These are phyloP conservation scores for Silene conica DNA, from an alignment of 148 eudicot species.

Conservation along the genomic window DNA sequence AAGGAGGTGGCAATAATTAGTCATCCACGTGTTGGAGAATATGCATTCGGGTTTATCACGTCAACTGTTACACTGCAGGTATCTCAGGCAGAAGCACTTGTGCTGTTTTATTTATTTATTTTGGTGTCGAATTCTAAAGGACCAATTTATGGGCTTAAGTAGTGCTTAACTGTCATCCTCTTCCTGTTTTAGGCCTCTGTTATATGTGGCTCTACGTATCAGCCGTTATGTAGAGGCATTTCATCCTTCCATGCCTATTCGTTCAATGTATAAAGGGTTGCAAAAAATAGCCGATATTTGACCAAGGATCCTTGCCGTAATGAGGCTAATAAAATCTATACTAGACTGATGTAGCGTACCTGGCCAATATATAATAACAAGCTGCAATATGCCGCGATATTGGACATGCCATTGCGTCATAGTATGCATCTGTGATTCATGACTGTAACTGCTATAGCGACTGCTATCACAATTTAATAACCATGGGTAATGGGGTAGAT, in stretches of 20 bases:
- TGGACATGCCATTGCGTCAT: background rate
- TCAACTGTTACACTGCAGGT: constrained; percentile 76
- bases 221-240: too few relatives aligned
- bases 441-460: background rate
- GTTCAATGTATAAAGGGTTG: background rate
- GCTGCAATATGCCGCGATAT: background rate
- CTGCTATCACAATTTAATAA: background rate
- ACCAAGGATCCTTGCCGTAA: background rate
- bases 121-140: background rate
- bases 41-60: constrained; percentile 87
- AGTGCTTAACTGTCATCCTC: background rate
- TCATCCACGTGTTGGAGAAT: constrained; percentile 94
- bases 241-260: too few relatives aligned
- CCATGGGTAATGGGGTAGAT: background rate
- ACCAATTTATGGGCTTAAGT: background rate
- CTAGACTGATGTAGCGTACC: background rate
- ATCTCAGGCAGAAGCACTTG: constrained; percentile 8
- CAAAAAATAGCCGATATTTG: background rate
- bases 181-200: background rate
- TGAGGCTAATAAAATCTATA: background rate
- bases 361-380: too few relatives aligned
- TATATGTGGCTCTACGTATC: too few relatives aligned
- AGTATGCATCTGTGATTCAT: background rate
- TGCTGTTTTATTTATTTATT: background rate
- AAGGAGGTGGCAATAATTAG: constrained; percentile 92